A percentile compares a stretch with the other conserved stretches of the same genome.
phyloP scores from a whole-genome alignment of 208 protist genomes.

The Leishmania martiniquensis region DNA sequence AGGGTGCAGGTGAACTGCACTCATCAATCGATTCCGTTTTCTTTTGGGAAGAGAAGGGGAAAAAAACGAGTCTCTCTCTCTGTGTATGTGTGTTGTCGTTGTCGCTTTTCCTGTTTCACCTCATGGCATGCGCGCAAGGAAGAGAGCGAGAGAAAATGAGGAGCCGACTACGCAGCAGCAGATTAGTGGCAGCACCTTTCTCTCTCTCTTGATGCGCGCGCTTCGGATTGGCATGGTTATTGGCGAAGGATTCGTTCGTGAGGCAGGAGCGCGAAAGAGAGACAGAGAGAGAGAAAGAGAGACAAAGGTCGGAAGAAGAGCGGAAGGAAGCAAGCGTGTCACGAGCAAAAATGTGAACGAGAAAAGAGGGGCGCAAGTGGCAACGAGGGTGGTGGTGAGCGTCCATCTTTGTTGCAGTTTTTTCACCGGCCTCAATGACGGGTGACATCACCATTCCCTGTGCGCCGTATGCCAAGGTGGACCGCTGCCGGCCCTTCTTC shows the following conservation, averaged over 20 bases:
- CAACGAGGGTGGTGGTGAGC: background rate
- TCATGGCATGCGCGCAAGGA: background rate
- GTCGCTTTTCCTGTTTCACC: too few relatives aligned
- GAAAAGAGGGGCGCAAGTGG: background rate
- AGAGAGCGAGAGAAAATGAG: background rate
- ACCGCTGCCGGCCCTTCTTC: background rate
- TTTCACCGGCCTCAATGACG: background rate
- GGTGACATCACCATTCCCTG: background rate
- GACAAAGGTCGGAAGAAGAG: constrained; percentile 6
- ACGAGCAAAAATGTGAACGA: background rate
- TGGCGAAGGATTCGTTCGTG: too few relatives aligned
- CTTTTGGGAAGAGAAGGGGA: background rate
- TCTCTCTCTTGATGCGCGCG: too few relatives aligned
- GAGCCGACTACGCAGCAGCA: background rate
- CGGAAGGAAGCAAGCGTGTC: background rate
- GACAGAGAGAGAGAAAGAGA: constrained; percentile 10
- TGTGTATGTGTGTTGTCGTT: background rate
- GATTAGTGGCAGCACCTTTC: background rate
- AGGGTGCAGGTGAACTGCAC: constrained; percentile 24
- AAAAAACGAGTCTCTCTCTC: background rate
- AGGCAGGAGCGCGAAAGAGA: too few relatives aligned
- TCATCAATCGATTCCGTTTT: constrained; percentile 12
- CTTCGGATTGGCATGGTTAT: too few relatives aligned
- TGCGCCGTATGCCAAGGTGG: background rate
- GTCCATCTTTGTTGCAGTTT: too few relatives aligned